Base-by-base conservation (phyloP, 2,329 filamentous ascomycete genomes). In the Paecilomyces fulvus region DNA sequence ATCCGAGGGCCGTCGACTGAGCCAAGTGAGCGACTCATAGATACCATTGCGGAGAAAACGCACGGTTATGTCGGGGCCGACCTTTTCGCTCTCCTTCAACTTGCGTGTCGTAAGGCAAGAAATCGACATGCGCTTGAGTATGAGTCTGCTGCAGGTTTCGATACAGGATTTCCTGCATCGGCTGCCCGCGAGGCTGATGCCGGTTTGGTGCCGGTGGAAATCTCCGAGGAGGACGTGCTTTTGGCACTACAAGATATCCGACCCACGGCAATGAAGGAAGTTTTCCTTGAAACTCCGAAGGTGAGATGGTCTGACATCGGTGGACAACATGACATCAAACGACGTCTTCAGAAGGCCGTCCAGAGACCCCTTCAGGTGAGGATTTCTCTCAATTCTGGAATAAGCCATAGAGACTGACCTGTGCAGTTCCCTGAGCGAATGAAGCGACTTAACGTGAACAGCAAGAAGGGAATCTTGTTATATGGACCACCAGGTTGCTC, bases 401-500 rank as follows among this genome's bases (percentile, higher is more conserved):
- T 28, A 17, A 12, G 23, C 28, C 30, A 52, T n/a, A 7, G 23
- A 33, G 5, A 58, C 43, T 43, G 28, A 53, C 8, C 9, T 10
- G 50, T 53, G 17, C 59, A 83, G 71, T 71, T 80, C 56, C 76
- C 79, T 2, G 76, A 80, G 50, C 67, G 76, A 30, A 79, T 84
- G 72, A 71, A 72, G 54, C 69, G 74, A 58, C 71, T 82, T 14
- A 77, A 78, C 53, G 70, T 80, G 23, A 80, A 80, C 30, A 84
- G 86, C 0, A 86, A 87, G 56, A 95, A 92, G 67, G 91, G 92
- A 0, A 83, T 96, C 14, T 80, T 97, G 6, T 81, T 97, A 2
- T 96, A 96, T 70, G 92, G 92, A 0, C 92, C 92, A 0, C 92
- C 92, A 0, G 92, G 92, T 3, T 96, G 92, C 74, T 95, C 91